phyloP scores from a whole-genome alignment of 805 yeast species.

The Wickerhamiella siamensis region DNA sequence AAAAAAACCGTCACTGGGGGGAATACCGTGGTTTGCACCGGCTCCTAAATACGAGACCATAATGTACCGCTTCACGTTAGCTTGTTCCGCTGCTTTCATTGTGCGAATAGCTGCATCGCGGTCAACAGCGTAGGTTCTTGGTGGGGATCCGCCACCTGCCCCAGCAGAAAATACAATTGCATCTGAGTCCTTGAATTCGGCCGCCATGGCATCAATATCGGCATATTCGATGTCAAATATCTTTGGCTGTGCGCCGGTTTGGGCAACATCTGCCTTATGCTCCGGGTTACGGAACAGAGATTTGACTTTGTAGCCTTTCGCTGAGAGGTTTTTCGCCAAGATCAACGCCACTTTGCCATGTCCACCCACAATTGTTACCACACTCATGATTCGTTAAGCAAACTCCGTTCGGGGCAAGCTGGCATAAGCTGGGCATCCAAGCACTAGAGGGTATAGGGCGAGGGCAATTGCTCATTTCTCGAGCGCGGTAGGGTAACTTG shows the following conservation, averaged over 20 bases:
- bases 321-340: conserved; percentile 27
- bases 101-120: conserved; percentile 46
- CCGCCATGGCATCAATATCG: conserved; percentile 26
- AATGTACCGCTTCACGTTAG: conserved; percentile 33
- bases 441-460: too few species aligned
- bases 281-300: conserved; percentile 33
- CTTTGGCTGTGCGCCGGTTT: conserved; percentile 27
- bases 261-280: conserved; percentile 31
- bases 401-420: not conserved
- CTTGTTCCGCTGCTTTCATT: conserved; percentile 38
- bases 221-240: conserved; percentile 27
- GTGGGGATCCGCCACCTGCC: conserved; percentile 41
- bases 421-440: too few species aligned
- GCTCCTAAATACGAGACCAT: conserved; percentile 45
- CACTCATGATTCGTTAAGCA: too few species aligned
- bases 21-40: conserved; percentile 31
- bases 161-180: conserved; percentile 51
- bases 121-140: conserved; percentile 37
- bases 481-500: too few species aligned
- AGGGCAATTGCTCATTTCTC: too few species aligned
- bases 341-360: conserved; percentile 46
- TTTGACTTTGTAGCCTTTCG: conserved; percentile 23
- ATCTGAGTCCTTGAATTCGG: conserved; percentile 33
- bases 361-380: conserved; percentile 41
- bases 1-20: conserved; percentile 29